These are phyloP conservation scores for Leishmania guyanensis DNA, from an alignment of 208 protist species.

Conservation along the genomic window DNA sequence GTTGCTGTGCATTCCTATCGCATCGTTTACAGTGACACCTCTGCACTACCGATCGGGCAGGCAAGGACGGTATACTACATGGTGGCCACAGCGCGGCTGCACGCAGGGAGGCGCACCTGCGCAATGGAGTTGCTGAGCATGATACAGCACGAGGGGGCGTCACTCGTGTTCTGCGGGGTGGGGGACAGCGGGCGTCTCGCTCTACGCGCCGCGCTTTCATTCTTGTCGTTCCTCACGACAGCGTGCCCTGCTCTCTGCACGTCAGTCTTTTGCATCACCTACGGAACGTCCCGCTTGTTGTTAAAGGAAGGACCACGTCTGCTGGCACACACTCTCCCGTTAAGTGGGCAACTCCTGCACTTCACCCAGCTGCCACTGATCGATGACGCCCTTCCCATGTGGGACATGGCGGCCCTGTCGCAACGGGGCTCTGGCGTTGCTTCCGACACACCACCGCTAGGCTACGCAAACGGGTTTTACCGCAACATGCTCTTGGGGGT, in stretches of 20 bases:
- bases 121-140: slow-evolving; percentile 23
- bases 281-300: slow-evolving; percentile 44
- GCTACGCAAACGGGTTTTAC: slow-evolving; percentile 30
- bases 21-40: slow-evolving; percentile 5
- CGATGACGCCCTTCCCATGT: neutral
- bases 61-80: slow-evolving; percentile 22
- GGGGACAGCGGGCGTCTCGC: slow-evolving; percentile 42
- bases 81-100: slow-evolving; percentile 15
- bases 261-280: slow-evolving; percentile 59
- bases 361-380: slow-evolving; percentile 23
- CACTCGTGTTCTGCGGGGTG: slow-evolving; percentile 61
- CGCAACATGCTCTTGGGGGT: slow-evolving; percentile 25
- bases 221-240: slow-evolving; percentile 39
- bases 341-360: slow-evolving; percentile 51
- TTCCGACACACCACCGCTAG: slow-evolving; percentile 5
- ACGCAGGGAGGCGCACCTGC: slow-evolving; percentile 20
- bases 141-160: slow-evolving; percentile 34
- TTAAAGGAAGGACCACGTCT: slow-evolving; percentile 33
- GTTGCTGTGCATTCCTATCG: slow-evolving; percentile 10
- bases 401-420: slow-evolving; percentile 5
- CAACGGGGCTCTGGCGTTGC: slow-evolving; percentile 5
- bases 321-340: slow-evolving; percentile 36
- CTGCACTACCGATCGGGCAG: neutral
- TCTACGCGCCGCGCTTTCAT: slow-evolving; percentile 35
- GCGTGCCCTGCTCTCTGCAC: slow-evolving; percentile 14